Conservation (phyloP, 305 asterid species). For the Lippia alba region DNA sequence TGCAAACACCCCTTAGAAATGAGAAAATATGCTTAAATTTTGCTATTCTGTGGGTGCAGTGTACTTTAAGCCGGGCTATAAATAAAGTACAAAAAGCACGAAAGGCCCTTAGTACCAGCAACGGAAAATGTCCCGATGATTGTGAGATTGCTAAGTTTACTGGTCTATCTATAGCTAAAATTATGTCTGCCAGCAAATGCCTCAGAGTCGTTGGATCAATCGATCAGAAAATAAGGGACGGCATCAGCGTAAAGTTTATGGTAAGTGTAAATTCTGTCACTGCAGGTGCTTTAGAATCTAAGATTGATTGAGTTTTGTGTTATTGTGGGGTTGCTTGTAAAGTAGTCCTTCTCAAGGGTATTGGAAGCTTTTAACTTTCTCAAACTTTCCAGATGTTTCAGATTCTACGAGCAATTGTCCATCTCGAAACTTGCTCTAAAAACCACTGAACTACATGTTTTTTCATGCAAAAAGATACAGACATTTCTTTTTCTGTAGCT, state of each 20-base stretch:
- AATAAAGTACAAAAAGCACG: constrained; percentile 71
- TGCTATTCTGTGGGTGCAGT: constrained; percentile 49
- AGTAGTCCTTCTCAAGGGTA: neutral
- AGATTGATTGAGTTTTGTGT: neutral
- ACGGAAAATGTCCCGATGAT: constrained; percentile 64
- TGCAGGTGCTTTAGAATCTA: neutral
- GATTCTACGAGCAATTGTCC: no score
- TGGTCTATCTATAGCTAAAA: constrained; percentile 67
- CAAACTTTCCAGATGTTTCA: no score
- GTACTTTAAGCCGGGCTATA: constrained; percentile 64
- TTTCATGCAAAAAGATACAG: no score
- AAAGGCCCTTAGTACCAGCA: constrained; percentile 60
- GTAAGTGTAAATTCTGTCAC: constrained; percentile 40
- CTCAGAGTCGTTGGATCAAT: constrained; percentile 81
- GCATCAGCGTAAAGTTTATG: constrained; percentile 48
- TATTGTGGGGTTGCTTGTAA: neutral
- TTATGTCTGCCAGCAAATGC: constrained; percentile 65
- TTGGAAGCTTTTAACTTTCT: neutral
- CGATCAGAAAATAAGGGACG: constrained; percentile 71
- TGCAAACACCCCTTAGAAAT: no score
- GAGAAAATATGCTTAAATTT: constrained; percentile 15
- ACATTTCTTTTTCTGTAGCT: no score
- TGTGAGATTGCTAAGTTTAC: constrained; percentile 69
- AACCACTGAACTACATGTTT: no score
- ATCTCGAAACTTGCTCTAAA: no score